Percentiles rank a stretch among this genome's conserved stretches.
phyloP scores from a whole-genome alignment of 2,329 filamentous ascomycete species.

The Penicillium sp. region DNA sequence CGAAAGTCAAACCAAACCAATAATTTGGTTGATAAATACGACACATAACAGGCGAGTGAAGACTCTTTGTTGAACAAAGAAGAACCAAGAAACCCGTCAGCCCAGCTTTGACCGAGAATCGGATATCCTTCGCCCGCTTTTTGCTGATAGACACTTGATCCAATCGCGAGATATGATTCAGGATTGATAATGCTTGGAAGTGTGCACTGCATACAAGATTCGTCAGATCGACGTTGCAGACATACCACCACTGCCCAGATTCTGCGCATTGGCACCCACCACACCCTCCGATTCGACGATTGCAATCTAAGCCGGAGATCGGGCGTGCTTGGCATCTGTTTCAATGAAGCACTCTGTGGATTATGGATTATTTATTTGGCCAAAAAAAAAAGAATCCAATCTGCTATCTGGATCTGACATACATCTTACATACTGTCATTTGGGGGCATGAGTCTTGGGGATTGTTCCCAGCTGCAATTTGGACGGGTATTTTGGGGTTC shows the following conservation, averaged over 20 bases:
- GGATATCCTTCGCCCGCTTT: neutral
- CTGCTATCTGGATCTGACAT: neutral
- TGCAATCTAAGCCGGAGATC: slow-evolving; percentile 3
- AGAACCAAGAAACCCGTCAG: neutral
- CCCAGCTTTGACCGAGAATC: neutral
- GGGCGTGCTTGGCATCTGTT: neutral
- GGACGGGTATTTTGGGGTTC: neutral
- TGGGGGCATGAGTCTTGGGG: neutral
- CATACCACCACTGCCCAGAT: neutral
- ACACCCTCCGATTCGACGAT: slow-evolving; percentile 13
- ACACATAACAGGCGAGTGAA: neutral
- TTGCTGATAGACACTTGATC: neutral
- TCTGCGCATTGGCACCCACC: neutral
- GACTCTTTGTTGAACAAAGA: slow-evolving; percentile 4
- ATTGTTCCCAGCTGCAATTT: neutral
- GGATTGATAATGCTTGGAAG: slow-evolving; percentile 1
- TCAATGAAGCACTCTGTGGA: neutral
- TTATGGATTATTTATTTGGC: neutral
- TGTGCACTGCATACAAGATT: slow-evolving; percentile 7
- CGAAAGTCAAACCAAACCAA: neutral
- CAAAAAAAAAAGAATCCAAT: neutral
- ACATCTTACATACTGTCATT: neutral
- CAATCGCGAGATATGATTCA: neutral
- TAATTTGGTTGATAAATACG: neutral
- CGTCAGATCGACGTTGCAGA: slow-evolving; percentile 10